Percentiles rank a stretch among this genome's conserved stretches.
Evolutionary conservation across 129 eudicot genomes (phyloP).

Genomic region (Escallonia rubra): DNA sequence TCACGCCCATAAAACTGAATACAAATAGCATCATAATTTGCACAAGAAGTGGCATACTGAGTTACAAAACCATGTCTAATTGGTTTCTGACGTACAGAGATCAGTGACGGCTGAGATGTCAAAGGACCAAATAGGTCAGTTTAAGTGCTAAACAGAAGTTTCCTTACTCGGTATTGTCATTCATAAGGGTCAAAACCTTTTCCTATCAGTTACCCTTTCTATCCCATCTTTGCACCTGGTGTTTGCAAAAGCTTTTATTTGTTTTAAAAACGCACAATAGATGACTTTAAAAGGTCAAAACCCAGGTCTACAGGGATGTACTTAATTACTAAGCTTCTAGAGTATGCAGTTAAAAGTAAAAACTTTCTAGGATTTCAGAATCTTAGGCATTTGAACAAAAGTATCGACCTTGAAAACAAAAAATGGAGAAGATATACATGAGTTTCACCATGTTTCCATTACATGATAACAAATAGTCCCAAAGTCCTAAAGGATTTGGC

Average conservation of each 20-base stretch:
- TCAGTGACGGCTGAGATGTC: background rate
- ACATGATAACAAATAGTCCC: background rate
- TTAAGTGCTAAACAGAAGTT: no score
- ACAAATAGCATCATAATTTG: no score
- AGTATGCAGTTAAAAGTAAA: background rate
- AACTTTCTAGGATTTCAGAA: background rate
- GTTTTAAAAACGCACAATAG: background rate
- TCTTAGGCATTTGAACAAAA: background rate
- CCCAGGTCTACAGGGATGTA: background rate
- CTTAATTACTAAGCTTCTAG: background rate
- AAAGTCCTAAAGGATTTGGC: background rate
- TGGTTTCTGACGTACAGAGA: background rate
- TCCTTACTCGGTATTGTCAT: background rate
- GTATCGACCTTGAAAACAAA: background rate
- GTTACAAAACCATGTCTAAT: background rate
- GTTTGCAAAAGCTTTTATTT: background rate
- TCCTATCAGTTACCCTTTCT: background rate
- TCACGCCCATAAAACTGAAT: no score
- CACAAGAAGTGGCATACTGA: background rate
- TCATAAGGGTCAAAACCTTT: background rate
- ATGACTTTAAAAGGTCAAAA: background rate
- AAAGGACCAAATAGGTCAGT: no score
- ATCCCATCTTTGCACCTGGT: background rate
- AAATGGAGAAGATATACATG: background rate
- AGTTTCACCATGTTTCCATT: background rate